Conservation (phyloP, 495 filamentous ascomycete species). For the Daldinia grandis region DNA sequence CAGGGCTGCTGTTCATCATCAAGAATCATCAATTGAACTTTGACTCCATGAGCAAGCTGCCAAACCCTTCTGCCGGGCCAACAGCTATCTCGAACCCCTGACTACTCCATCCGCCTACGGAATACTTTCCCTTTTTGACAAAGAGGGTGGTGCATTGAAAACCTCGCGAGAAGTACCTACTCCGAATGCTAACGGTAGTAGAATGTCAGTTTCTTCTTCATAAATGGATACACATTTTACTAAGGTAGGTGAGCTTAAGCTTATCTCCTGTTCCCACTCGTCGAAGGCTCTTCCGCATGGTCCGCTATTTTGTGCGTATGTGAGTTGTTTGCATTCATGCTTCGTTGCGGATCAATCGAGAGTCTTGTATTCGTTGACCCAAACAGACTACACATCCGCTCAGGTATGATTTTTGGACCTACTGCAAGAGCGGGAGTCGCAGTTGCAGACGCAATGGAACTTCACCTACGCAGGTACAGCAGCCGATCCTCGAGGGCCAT, state of each 20-base stretch:
- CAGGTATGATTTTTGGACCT: constrained; percentile 2
- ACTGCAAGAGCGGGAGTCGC: constrained; percentile 35
- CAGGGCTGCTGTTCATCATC: constrained; percentile 24
- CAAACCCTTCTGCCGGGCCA: constrained; percentile 23
- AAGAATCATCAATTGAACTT: constrained; percentile 8
- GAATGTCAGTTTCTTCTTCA: not conserved
- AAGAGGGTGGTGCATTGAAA: constrained; percentile 12
- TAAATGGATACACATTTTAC: not conserved
- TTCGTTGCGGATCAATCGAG: constrained; percentile 19
- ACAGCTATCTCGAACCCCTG: constrained; percentile 25
- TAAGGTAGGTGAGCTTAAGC: not conserved
- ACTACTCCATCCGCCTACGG: constrained; percentile 20
- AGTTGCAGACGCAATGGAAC: constrained; percentile 39
- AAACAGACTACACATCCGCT: constrained; percentile 14
- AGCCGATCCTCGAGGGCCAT: constrained; percentile 1
- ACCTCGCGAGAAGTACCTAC: constrained; percentile 1
- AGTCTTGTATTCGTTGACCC: constrained; percentile 24
- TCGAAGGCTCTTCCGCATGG: constrained; percentile 2
- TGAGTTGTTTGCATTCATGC: constrained; percentile 28
- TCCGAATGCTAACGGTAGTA: not conserved
- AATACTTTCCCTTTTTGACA: constrained; percentile 32
- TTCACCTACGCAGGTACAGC: constrained; percentile 37
- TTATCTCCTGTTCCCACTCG: not conserved
- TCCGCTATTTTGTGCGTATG: constrained; percentile 35
- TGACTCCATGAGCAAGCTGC: constrained; percentile 9